A percentile compares a stretch with the other conserved stretches of the same genome.
Conservation (phyloP, 192 early-diverging fungal species). For the Lunasporangiospora selenospora region DNA sequence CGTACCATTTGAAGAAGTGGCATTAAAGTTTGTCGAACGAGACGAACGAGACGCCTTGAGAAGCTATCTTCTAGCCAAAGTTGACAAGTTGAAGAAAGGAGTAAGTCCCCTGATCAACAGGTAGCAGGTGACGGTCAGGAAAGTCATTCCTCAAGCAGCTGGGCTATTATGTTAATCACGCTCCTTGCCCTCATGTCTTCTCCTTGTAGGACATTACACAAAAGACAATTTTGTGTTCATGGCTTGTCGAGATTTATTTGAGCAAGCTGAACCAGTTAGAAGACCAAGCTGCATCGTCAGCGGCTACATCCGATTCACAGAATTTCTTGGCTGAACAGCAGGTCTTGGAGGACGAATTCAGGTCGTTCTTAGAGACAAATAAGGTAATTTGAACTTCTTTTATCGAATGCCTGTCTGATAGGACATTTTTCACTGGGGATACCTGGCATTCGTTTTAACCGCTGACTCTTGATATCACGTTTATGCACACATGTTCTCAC, state of each 20-base stretch:
- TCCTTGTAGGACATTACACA: constrained; percentile 76
- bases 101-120: too few species aligned
- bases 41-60: constrained; percentile 79
- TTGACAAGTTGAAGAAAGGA: constrained; percentile 67
- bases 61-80: constrained; percentile 78
- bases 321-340: constrained; percentile 65
- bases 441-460: too few species aligned
- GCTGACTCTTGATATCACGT: too few species aligned
- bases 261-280: constrained; percentile 76
- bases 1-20: constrained; percentile 91
- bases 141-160: too few species aligned
- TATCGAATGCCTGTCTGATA: neutral
- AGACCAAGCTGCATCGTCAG: constrained; percentile 51
- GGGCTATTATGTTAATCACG: neutral
- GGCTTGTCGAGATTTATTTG: constrained; percentile 91
- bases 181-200: constrained; percentile 6
- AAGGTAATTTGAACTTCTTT: constrained; percentile 49
- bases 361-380: constrained; percentile 72
- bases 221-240: constrained; percentile 79
- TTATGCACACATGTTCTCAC: constrained; percentile 16
- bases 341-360: constrained; percentile 72
- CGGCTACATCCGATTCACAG: constrained; percentile 48
- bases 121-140: too few species aligned
- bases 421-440: too few species aligned
- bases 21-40: constrained; percentile 79